phyloP scores from a whole-genome alignment of 2,329 filamentous ascomycete species.

The Pseudogymnoascus sp. region DNA sequence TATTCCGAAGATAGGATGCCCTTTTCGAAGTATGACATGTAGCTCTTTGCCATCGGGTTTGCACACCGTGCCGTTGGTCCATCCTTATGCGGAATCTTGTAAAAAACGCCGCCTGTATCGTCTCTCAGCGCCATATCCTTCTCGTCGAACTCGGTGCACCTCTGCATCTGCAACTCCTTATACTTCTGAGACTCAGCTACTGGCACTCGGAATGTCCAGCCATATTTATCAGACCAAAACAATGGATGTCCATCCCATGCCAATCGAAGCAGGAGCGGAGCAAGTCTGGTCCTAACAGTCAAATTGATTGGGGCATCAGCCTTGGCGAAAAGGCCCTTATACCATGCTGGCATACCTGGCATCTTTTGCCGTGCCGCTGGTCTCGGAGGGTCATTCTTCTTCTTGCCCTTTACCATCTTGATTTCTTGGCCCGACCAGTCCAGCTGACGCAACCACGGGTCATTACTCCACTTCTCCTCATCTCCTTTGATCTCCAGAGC shows the following conservation, averaged over 20 bases:
- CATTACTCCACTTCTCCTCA: constrained; percentile 62
- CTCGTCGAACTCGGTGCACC: constrained; percentile 73
- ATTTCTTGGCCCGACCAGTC: constrained; percentile 95
- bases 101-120: constrained; percentile 64
- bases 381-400: constrained; percentile 71
- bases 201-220: constrained; percentile 84
- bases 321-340: constrained; percentile 78
- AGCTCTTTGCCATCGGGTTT: constrained; percentile 86
- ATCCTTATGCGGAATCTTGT: constrained; percentile 95
- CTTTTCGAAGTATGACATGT: constrained; percentile 84
- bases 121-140: constrained; percentile 58
- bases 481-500: constrained; percentile 69
- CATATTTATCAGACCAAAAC: constrained; percentile 87
- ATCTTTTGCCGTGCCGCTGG: constrained; percentile 82
- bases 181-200: constrained; percentile 58
- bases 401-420: constrained; percentile 85
- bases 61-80: constrained; percentile 78
- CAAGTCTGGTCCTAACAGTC: constrained; percentile 80
- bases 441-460: constrained; percentile 88
- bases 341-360: constrained; percentile 93
- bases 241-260: constrained; percentile 86
- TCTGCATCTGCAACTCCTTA: constrained; percentile 61
- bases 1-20: constrained; percentile 84
- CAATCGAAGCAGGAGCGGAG: constrained; percentile 75
- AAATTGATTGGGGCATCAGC: constrained; percentile 64